phyloP scores from a whole-genome alignment of 2,329 filamentous ascomycete genomes.

The Westerdykella aurantiaca region DNA sequence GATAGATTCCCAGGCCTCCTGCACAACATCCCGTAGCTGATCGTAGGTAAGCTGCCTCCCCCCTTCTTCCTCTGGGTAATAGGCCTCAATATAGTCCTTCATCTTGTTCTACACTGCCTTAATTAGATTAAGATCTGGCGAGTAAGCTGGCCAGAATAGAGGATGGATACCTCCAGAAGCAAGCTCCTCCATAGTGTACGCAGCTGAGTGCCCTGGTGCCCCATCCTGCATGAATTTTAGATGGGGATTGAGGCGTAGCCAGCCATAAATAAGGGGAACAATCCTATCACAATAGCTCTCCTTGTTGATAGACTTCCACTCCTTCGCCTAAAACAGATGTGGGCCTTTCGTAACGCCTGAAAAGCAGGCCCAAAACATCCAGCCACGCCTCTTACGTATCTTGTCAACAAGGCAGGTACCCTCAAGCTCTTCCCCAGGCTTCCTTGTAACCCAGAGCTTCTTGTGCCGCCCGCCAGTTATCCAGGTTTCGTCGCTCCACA shows the following conservation, averaged over 20 bases:
- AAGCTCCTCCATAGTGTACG: too few relatives aligned
- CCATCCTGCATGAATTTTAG: slow-evolving; percentile 8
- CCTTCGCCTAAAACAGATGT: too few relatives aligned
- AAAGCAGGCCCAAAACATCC: too few relatives aligned
- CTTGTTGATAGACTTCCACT: too few relatives aligned
- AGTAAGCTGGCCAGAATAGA: slow-evolving; percentile 5
- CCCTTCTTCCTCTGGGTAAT: slow-evolving; percentile 1
- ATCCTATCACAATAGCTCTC: too few relatives aligned
- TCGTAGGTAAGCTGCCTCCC: slow-evolving; percentile 3
- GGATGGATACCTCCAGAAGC: not conserved
- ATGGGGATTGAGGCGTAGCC: slow-evolving; percentile 3
- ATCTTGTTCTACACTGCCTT: slow-evolving; percentile 6
- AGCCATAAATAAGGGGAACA: slow-evolving; percentile 7
- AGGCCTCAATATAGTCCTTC: slow-evolving; percentile 6
- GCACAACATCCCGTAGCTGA: not conserved
- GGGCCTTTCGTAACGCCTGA: too few relatives aligned
- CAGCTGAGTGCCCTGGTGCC: not conserved
- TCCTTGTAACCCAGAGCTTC: too few relatives aligned
- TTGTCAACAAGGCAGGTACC: too few relatives aligned
- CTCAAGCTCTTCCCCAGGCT: too few relatives aligned
- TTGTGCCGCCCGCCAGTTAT: too few relatives aligned
- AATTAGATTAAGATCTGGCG: slow-evolving; percentile 7
- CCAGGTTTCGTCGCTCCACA: too few relatives aligned
- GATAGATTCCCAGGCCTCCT: slow-evolving; percentile 6
- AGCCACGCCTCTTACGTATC: too few relatives aligned